phyloP scores from a whole-genome alignment of 2,329 filamentous ascomycete species.

The Aspergillus nomiae region DNA sequence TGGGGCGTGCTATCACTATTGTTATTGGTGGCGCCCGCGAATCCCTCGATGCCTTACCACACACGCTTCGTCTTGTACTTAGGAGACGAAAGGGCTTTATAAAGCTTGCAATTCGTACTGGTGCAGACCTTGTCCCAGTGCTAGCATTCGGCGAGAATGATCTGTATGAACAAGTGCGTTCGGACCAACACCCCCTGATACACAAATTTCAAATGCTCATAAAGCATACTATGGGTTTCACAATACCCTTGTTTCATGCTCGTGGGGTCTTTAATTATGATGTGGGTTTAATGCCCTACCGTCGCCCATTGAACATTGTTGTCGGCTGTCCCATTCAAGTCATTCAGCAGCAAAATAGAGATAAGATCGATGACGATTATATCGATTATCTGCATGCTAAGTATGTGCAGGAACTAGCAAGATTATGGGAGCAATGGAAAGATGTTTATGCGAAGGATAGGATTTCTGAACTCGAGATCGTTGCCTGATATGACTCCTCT shows the following conservation, averaged over 20 bases:
- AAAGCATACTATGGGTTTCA: conserved; percentile 88
- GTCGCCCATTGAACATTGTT: conserved; percentile 83
- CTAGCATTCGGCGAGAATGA: conserved; percentile 95
- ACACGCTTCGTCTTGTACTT: conserved; percentile 74
- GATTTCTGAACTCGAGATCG: conserved; percentile 47
- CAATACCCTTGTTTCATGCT: conserved; percentile 85
- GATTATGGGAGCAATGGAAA: conserved; percentile 51
- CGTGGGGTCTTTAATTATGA: conserved; percentile 97
- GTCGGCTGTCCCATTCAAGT: conserved; percentile 81
- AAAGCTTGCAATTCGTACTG: conserved; percentile 86
- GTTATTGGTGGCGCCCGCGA: conserved; percentile 92
- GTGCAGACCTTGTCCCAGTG: conserved; percentile 92
- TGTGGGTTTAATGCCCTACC: conserved; percentile 92
- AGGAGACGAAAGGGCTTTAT: conserved; percentile 87
- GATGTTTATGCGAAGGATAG: conserved; percentile 49
- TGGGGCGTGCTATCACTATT: conserved; percentile 95
- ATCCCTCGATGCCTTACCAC: conserved; percentile 83
- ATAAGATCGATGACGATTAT: conserved; percentile 70
- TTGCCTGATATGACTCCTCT: conserved; percentile 29
- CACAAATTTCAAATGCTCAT: conserved; percentile 80
- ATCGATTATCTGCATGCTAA: conserved; percentile 77
- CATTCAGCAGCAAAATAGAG: conserved; percentile 54
- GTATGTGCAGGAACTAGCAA: conserved; percentile 66
- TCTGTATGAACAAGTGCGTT: conserved; percentile 85
- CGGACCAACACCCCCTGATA: conserved; percentile 74